Conservation (phyloP, 345 rosid species). For the Dipteronia dyeriana region DNA sequence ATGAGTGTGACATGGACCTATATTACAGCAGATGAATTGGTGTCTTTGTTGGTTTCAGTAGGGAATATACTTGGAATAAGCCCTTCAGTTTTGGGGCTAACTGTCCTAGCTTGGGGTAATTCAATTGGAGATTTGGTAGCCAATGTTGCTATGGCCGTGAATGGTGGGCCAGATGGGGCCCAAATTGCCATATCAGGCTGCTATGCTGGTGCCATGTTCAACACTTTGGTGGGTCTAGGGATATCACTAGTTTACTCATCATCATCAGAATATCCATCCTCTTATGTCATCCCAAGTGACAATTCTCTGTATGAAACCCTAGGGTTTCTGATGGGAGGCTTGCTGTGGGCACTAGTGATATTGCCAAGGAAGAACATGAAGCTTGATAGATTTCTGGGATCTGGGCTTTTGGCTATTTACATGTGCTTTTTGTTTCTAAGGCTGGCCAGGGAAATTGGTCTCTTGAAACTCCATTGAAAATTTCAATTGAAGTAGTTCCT, state of each 20-base stretch:
- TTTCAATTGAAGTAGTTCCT: neutral
- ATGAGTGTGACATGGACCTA: conserved; percentile 95
- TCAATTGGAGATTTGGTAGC: conserved; percentile 89
- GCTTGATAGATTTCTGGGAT: conserved; percentile 59
- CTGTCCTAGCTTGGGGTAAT: conserved; percentile 96
- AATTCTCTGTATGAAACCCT: conserved; percentile 64
- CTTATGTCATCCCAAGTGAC: conserved; percentile 61
- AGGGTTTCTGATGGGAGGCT: conserved; percentile 63
- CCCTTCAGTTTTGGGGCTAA: conserved; percentile 83
- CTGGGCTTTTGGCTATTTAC: conserved; percentile 77
- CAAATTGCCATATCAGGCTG: conserved; percentile 93
- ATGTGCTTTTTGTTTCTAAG: conserved; percentile 65
- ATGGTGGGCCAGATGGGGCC: conserved; percentile 75
- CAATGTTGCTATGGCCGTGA: conserved; percentile 72
- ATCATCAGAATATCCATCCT: conserved; percentile 57
- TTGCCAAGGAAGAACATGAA: conserved; percentile 74
- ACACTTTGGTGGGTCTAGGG: conserved; percentile 79
- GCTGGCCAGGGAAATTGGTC: conserved; percentile 43
- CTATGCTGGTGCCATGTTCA: conserved; percentile 92
- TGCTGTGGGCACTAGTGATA: conserved; percentile 83
- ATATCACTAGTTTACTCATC: conserved; percentile 61
- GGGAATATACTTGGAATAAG: conserved; percentile 68
- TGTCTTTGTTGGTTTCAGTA: conserved; percentile 65
- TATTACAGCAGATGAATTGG: conserved; percentile 76
- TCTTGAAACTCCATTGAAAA: conserved; percentile 25